Conservation (phyloP, 2,329 filamentous ascomycete genomes). For the Magnaporthiopsis poae region DNA sequence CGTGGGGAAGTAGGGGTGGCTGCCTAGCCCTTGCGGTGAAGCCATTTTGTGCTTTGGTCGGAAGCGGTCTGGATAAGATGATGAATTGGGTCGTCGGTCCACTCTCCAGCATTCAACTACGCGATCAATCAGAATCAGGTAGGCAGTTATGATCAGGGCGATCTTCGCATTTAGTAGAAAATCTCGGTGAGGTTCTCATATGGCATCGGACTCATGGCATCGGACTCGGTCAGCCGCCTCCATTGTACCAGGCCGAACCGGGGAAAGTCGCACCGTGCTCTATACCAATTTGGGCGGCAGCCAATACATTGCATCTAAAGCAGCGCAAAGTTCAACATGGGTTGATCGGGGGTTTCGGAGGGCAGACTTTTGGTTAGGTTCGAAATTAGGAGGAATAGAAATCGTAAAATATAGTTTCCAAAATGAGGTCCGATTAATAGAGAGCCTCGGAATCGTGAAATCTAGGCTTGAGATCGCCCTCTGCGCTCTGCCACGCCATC, state of each 20-base stretch:
- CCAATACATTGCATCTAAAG: too few relatives aligned
- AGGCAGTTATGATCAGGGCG: neutral
- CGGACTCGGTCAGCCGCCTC: neutral
- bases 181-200: neutral
- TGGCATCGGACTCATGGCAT: neutral
- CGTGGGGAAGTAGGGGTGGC: constrained; percentile 43
- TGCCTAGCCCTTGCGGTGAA: neutral
- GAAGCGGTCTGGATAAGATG: constrained; percentile 21
- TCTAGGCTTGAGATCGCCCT: too few relatives aligned
- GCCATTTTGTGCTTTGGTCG: neutral
- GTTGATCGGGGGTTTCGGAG: too few relatives aligned
- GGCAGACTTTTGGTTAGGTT: too few relatives aligned
- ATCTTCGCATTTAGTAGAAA: neutral
- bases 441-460: too few relatives aligned
- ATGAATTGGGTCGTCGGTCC: neutral
- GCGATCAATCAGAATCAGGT: neutral
- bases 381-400: too few relatives aligned
- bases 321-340: too few relatives aligned
- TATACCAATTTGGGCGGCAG: neutral
- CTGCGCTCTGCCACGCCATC: too few relatives aligned
- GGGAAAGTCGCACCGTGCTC: neutral
- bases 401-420: too few relatives aligned
- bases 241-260: too few relatives aligned
- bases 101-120: neutral
- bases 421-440: too few relatives aligned